Evolutionary conservation across 2,329 filamentous ascomycete species (phyloP), one percentile per base, ranked within the genome.

Genomic region (Lachnellula cervina): DNA sequence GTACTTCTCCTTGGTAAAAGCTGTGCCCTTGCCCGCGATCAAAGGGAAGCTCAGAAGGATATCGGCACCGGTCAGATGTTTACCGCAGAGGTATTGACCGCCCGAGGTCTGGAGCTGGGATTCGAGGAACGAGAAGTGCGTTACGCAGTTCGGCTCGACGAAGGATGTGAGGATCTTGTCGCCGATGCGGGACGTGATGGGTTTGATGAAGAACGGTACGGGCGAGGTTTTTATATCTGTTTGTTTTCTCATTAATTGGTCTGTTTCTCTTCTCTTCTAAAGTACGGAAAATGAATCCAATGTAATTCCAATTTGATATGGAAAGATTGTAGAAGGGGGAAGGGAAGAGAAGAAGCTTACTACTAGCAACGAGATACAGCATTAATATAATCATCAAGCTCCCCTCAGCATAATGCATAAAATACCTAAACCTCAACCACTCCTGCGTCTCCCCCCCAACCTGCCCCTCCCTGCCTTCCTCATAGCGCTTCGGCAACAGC

Each of bases 371-470:
- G 16, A 94, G 68, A 14, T 77, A 74, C 59, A 89, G 72, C 1
- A 92, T 72, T 59, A 94, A 70, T 48, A 84, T 75, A 0, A 83
- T 80, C 86, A 95, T 94, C 59, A 97, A 73, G 58, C 82, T 89
- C 11, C 92, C 93, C 73, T 97, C 93, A 5, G 83, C 79, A 71
- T 92, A 97, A 70, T 96, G 88, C 78, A 96, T 82, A 62, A 83
- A 83, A 69, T 90, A 89, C 67, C 79, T 76, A 69, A 78, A 83
- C 49, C 82, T 76, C 70, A 83, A 69, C 76, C 78, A 84, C 57
- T 74, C 76, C 66, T 84, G 79, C 32, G 81, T 84, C 74, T 86
- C 82, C 23, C 82, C 82, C 16, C 80, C 79, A 11, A 82, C 60
- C 64, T 78, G 75, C 51, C 77, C 76, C 68, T 85, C 80, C 66